Conservation (phyloP, 371 early-diverging fungal genomes). For the Choanephora cucurbitarum region DNA sequence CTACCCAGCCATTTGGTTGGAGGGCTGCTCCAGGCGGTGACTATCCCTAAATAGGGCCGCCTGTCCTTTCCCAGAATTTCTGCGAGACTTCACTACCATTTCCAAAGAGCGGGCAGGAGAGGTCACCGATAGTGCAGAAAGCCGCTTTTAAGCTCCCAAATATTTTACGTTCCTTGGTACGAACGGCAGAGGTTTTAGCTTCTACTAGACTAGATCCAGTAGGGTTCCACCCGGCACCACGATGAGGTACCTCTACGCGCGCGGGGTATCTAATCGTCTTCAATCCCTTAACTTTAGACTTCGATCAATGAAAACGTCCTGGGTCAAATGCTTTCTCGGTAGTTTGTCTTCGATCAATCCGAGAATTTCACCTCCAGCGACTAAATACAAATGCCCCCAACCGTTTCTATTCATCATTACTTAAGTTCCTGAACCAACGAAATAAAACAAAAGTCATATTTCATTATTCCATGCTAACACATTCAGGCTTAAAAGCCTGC, state of each 20-base stretch:
- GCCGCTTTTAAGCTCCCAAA: too few species aligned
- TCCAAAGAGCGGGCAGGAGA: too few species aligned
- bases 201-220: too few species aligned
- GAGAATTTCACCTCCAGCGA: conserved; percentile 69
- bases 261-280: conserved; percentile 71
- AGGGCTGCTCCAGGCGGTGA: too few species aligned
- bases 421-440: conserved; percentile 33
- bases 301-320: conserved; percentile 74
- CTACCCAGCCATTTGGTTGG: too few species aligned
- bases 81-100: too few species aligned
- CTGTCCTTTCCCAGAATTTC: too few species aligned
- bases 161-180: too few species aligned
- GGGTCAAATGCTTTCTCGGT: conserved; percentile 60
- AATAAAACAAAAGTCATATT: conserved; percentile 19
- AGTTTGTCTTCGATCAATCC: conserved; percentile 65
- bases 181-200: too few species aligned
- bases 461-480: conserved; percentile 28
- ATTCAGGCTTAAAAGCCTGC: conserved; percentile 29
- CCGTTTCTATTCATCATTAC: conserved; percentile 64
- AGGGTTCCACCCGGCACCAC: conserved; percentile 19
- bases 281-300: conserved; percentile 76
- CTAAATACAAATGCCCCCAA: conserved; percentile 66
- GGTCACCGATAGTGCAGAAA: too few species aligned
- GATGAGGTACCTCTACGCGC: too few species aligned
- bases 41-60: too few species aligned